Evolutionary conservation across 352 stramenopile genomes (phyloP), one percentile per base, ranked within the genome.

Genomic region (Aphanomyces euteiches): DNA sequence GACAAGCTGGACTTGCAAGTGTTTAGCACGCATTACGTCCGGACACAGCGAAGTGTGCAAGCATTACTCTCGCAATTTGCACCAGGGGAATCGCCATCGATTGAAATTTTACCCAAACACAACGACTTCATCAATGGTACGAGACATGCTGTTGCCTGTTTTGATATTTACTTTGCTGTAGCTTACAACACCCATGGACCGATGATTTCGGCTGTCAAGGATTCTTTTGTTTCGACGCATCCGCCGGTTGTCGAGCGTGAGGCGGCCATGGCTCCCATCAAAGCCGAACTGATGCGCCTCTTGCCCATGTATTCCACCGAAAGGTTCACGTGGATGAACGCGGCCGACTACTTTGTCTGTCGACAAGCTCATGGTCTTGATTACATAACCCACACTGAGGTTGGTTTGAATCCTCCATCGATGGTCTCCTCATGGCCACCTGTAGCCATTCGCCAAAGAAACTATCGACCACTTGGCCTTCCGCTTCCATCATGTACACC

Each of bases 91-190:
- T 38, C 57, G 7, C 82, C 79, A 45, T 69, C 47, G 4, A 73
- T 93, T 7, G 71, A 84, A 40, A 81, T 93, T 37, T 72, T 93
- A 3, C 78, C 81, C n/a, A 75, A 78, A 1, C 75, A 90, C 64
- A 69, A 73, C 28, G 84, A 93, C 73, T 91, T 92, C 43, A 91
- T 93, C 71, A 90, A 93, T 75, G 89, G 86, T 93, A 64, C 64
- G 79, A 77, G 1, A 1, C 21, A 1, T 19, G 15, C 2, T 17
- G 15, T 2, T 19, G 41, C 39, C 48, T 4, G 12, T 19, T 8
- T 4, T 12, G 28, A 41, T n/a, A 7, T n/a, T 17, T 61, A 13
- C 17, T 10, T 56, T 40, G 37, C 13, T 43, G 3, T 37, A 48
- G 47, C 54, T 13, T 65, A 38, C 19, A 45, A 8, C 61, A 41